Conservation (phyloP, 148 eudicot genomes). For the Cornus kousa region DNA sequence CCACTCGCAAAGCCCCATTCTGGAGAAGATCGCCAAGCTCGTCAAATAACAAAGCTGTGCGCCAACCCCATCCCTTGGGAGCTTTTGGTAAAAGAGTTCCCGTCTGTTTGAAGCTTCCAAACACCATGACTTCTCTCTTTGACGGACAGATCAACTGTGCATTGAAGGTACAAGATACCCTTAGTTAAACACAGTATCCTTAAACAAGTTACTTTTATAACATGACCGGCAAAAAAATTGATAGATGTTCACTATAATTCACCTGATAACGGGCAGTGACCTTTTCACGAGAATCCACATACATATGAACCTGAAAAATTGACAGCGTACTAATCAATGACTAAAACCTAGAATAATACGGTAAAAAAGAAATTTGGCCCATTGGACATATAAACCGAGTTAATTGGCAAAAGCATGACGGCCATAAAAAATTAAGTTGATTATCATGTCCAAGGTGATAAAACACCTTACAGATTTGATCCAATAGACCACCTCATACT, state of each 20-base stretch:
- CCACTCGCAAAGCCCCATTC: conserved; percentile 77
- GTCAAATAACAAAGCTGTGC: conserved; percentile 83
- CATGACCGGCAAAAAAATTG: neutral
- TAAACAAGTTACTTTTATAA: neutral
- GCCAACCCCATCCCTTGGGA: conserved; percentile 99
- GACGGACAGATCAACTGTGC: conserved; percentile 90
- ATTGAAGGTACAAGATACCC: neutral
- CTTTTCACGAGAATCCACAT: conserved; percentile 88
- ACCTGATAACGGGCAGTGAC: conserved; percentile 98
- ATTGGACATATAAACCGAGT: too few species aligned
- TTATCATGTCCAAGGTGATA: neutral
- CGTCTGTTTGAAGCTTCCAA: conserved; percentile 89
- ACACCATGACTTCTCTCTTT: conserved; percentile 96
- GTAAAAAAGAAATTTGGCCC: too few species aligned
- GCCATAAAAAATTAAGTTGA: neutral
- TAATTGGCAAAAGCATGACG: neutral
- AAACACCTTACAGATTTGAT: neutral
- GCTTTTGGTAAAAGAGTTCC: conserved; percentile 98
- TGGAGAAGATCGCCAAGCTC: conserved; percentile 94
- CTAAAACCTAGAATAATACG: too few species aligned
- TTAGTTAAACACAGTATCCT: neutral
- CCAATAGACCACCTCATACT: neutral
- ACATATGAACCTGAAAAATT: conserved; percentile 78
- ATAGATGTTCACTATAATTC: neutral
- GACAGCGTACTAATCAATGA: neutral